Conservation (phyloP, 2,329 filamentous ascomycete genomes). For the Hypoxylon sp. region DNA sequence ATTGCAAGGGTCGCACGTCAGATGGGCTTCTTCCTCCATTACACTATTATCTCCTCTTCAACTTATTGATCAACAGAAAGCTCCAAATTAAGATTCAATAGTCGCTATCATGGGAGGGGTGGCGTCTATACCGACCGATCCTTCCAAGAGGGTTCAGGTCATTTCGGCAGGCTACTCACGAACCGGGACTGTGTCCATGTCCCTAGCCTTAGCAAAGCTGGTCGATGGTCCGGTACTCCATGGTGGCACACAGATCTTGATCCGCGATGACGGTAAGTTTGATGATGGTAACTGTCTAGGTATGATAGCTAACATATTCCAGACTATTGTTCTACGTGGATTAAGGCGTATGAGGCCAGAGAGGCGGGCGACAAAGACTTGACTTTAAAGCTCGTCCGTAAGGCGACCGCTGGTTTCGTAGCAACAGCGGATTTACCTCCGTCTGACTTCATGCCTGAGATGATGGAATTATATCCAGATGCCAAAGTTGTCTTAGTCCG, state of each 20-base stretch:
- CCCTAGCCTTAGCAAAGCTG: slow-evolving; percentile 62
- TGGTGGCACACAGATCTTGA: slow-evolving; percentile 60
- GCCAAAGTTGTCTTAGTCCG: slow-evolving; percentile 45
- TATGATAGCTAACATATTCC: not conserved
- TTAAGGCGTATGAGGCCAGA: slow-evolving; percentile 48
- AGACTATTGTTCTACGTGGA: slow-evolving; percentile 47
- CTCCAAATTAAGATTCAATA: not conserved
- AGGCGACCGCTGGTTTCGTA: slow-evolving; percentile 45
- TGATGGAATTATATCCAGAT: slow-evolving; percentile 47
- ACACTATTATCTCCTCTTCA: not conserved
- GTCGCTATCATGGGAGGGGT: slow-evolving; percentile 44
- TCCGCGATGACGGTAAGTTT: slow-evolving; percentile 55
- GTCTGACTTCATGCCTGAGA: slow-evolving; percentile 45
- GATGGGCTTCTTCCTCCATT: slow-evolving; percentile 7
- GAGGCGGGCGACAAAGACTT: slow-evolving; percentile 44
- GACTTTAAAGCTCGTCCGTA: slow-evolving; percentile 44
- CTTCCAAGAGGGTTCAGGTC: slow-evolving; percentile 56
- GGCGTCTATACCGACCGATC: slow-evolving; percentile 55
- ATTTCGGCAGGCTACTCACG: slow-evolving; percentile 62
- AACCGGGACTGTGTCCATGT: slow-evolving; percentile 67
- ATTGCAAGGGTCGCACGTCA: slow-evolving; percentile 4
- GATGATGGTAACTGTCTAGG: not conserved
- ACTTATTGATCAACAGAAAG: not conserved
- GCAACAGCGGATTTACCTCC: slow-evolving; percentile 45
- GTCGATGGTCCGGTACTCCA: slow-evolving; percentile 66